Conservation (phyloP, 2,329 filamentous ascomycete species). For the Paecilomyces niveus region DNA sequence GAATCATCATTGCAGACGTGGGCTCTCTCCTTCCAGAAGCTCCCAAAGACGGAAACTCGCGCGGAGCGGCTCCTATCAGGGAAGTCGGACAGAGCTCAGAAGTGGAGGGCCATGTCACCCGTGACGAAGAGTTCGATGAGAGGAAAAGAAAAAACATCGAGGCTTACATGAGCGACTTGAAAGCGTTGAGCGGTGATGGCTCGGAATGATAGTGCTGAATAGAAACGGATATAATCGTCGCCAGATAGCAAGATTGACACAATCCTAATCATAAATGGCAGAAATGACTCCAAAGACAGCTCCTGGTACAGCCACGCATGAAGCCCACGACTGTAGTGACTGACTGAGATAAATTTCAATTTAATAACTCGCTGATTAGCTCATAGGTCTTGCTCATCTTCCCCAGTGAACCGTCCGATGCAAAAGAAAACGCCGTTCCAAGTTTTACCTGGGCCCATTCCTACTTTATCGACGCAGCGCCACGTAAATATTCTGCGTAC, state of each 20-base stretch:
- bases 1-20: constrained; percentile 67
- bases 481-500: neutral
- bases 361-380: neutral
- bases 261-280: neutral
- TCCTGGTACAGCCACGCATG: neutral
- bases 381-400: neutral
- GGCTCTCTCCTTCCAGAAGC: constrained; percentile 10
- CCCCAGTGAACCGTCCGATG: neutral
- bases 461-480: neutral
- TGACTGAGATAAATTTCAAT: neutral
- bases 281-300: neutral
- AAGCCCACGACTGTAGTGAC: neutral
- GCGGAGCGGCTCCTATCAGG: neutral
- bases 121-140: neutral
- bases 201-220: neutral
- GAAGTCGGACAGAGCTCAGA: neutral
- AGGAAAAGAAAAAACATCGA: neutral
- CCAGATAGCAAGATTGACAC: neutral
- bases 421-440: neutral
- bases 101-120: neutral
- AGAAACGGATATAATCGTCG: neutral
- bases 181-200: neutral
- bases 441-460: neutral
- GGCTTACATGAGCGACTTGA: neutral
- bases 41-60: neutral